Evolutionary conservation across 805 yeast species (phyloP), one percentile per base, ranked within the genome.

Genomic region (Myxozyma mucilagina): DNA sequence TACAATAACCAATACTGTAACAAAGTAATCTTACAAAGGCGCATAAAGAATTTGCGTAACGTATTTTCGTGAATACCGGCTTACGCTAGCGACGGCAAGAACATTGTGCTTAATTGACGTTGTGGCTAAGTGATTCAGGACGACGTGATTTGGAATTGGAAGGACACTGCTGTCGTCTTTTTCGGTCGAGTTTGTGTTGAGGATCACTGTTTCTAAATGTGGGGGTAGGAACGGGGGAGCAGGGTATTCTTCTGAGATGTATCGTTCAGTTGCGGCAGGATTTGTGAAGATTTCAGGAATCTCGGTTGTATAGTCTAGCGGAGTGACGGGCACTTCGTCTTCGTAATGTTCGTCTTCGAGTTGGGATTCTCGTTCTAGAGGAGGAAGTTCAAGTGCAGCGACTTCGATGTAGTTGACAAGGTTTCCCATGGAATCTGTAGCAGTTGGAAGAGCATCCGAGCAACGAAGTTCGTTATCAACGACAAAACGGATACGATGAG

Each of bases 171-270:
- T 83, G 68, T 87, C 89, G 73, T 91, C 93, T 70, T 88, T 91
- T 68, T 79, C 82, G 68, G 87, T 90, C 68, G 83, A 76, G 67
- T 78, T 80, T 13, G 79, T 73, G 76, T 93, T 93, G 70, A 93
- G 80, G 57, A 94, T 91, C 58, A 94, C 98, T 70, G 88, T 87
- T 72, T 94, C 99, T 62, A 94, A 79, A 74, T 93, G 99, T 9
- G 99, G 99, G 8, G 99, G 99, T 53, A 94, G 79, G 71, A 89
- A 96, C 24, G 99, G 99, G 20, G 99, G 98, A 35, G 96, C 90
- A 56, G 92, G 75, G 56, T 75, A 74, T 57, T 76, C 82, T 34
- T 73, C 72, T 10, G 76, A 68, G 32, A 76, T 70, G 59, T 73
- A 72, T 52, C 71, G 67, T 61, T 76, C 79, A 61, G 76, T 69